A percentile compares a stretch with the other conserved stretches of the same genome.
Evolutionary conservation across 768 basidiomycete genomes (phyloP).

Genomic region (Phanerochaete sordida): DNA sequence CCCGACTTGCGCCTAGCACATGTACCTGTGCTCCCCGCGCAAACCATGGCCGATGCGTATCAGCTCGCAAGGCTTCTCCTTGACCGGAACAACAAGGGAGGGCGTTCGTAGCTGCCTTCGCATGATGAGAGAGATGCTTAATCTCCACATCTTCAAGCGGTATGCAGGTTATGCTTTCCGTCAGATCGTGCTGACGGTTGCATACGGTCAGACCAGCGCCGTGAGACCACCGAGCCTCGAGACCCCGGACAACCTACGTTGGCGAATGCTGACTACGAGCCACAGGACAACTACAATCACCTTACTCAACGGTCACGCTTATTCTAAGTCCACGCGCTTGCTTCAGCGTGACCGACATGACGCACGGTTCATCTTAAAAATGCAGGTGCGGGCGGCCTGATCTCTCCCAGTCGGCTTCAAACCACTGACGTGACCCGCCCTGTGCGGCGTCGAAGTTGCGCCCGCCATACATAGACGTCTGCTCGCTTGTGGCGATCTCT

Average conservation of each 20-base stretch:
- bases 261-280: background rate
- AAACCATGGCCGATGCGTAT: background rate
- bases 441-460: too few relatives aligned
- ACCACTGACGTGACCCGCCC: too few relatives aligned
- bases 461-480: too few relatives aligned
- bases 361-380: background rate
- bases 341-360: background rate
- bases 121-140: background rate
- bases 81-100: background rate
- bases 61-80: background rate
- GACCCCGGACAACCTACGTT: background rate
- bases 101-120: background rate
- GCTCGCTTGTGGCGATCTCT: background rate
- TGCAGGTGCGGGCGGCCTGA: background rate
- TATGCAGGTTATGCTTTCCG: too few relatives aligned
- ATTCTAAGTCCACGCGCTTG: background rate
- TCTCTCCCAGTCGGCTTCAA: background rate
- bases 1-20: background rate
- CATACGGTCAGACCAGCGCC: background rate
- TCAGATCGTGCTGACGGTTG: background rate
- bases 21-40: background rate
- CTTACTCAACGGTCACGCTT: background rate
- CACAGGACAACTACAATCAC: too few relatives aligned
- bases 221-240: background rate
- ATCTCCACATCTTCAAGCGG: too few relatives aligned